Evolutionary conservation across 352 stramenopile genomes (phyloP), one percentile per base, ranked within the genome.

Genomic region (Phytophthora ohioensis): DNA sequence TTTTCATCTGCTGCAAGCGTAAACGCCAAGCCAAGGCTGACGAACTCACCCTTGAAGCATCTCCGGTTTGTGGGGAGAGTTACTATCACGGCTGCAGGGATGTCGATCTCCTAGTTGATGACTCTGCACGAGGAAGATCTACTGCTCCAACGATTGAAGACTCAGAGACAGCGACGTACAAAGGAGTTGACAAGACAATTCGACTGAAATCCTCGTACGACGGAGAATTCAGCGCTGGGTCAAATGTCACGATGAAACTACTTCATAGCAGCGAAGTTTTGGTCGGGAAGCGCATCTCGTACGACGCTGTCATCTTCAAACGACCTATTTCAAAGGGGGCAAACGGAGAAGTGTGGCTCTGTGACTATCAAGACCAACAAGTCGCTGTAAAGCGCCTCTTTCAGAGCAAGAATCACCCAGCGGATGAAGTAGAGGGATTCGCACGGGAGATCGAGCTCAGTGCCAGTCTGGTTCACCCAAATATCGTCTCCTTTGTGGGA

Each of bases 291-390:
- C 62, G 68, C 2, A 45, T 78, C 6, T 36, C 71, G 8, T 68
- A 63, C 27, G 71, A 69, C n/a, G 56, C 34, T 27, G 8, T 70
- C 31, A 17, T 1, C 0, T 80, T 87, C 17, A 41, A 81, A 15
- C 45, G 45, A n/a, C 15, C 70, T 11, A 38, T 89, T 0, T 67
- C 73, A 0, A 78, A 75, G 4, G 78, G 77, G 5, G 78, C 72
- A 7, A 78, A 67, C 48, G 79, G 81, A 5, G 81, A 87, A 53
- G 78, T 90, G 5, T 88, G 77, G 78, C 32, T 76, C 1, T 73
- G 75, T 7, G 27, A 61, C 10, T 81, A 73, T 21, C 60, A 69
- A 13, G 58, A 55, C 6, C 31, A 61, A 5, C 34, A 60, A 1
- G 69, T 88, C 6, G 80, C 78, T 2, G 63, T 86, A 43, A 86